Evolutionary conservation across 2,329 filamentous ascomycete genomes (phyloP), one percentile per base, ranked within the genome.

Genomic region (Nemania diffusa): DNA sequence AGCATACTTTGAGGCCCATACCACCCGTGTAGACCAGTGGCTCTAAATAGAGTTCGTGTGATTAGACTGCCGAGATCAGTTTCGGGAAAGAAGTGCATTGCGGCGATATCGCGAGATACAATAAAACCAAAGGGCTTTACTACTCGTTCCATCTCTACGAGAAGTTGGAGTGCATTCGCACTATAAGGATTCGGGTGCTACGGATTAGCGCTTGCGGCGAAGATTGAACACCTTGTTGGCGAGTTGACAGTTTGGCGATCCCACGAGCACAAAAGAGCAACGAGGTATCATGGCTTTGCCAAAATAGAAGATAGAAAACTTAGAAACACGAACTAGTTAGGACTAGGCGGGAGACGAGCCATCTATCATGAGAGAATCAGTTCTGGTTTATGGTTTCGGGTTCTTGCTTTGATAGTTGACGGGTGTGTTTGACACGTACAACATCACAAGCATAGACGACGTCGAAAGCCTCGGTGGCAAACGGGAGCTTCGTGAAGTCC

Each of bases 101-200:
- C 46, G n/a, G 48, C 22, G 20, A 51, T 15, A 34, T 63, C 64
- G 13, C 55, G 59, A 22, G 53, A 29, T 50, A 29, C 60, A 6
- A 58, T 20, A 8, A 37, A 4, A 37, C 61, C 56, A 44, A 34
- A 11, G 15, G 52, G 52, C 29, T 52, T 62, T 24, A 37, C 17
- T 26, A 66, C 64, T 34, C 64, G 52, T 13, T 50, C 17, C 64
- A 66, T 66, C 52, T 62, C 64, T 3, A 7, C 0, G 44, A 66
- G 58, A 6, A 57, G n/a, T 1, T 27, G 9, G n/a, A 40, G 2
- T 26, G 51, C 32, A 26, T 11, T 7, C 0, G 27, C 17, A 17
- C 58, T 61, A 44, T 44, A 53, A 32, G 17, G n/a, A 11, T 42
- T 20, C 13, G 29, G 46, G 13, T 8, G 44, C 51, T 51, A 59